phyloP scores from a whole-genome alignment of 2,329 filamentous ascomycete genomes.

The Aspergillus hortae region DNA sequence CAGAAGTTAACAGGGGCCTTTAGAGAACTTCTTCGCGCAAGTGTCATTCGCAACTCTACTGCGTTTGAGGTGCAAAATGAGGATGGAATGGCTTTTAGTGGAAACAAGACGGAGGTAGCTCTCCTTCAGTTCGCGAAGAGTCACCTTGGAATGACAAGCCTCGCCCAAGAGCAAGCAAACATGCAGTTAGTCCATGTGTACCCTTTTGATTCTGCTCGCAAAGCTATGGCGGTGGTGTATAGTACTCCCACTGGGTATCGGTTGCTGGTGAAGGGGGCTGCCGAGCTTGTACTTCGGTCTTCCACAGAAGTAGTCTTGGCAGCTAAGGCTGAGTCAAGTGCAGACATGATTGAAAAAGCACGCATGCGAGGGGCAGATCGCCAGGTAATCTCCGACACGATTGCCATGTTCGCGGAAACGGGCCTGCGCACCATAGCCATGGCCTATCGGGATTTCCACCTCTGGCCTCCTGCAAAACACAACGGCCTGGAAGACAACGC shows the following conservation, averaged over 20 bases:
- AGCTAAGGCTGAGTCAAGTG: conserved; percentile 8
- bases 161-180: conserved; percentile 58
- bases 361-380: conserved; percentile 3
- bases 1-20: background rate
- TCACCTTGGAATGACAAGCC: conserved; percentile 58
- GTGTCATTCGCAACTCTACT: conserved; percentile 62
- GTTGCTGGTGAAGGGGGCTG: conserved; percentile 42
- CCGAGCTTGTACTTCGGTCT: conserved; percentile 37
- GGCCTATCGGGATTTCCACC: conserved; percentile 66
- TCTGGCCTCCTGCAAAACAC: conserved; percentile 58
- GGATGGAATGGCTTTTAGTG: background rate
- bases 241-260: conserved; percentile 33
- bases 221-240: conserved; percentile 52
- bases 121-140: conserved; percentile 63
- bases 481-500: conserved; percentile 57
- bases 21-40: conserved; percentile 46
- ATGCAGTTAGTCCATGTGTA: conserved; percentile 61
- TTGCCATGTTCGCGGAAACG: conserved; percentile 37
- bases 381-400: conserved; percentile 4
- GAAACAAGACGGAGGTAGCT: conserved; percentile 59
- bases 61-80: conserved; percentile 61
- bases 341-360: background rate
- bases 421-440: conserved; percentile 71
- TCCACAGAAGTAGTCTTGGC: conserved; percentile 17
- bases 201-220: conserved; percentile 69